Base-by-base conservation (phyloP, 2,329 filamentous ascomycete genomes). In the Tolypocladium nubicola region DNA sequence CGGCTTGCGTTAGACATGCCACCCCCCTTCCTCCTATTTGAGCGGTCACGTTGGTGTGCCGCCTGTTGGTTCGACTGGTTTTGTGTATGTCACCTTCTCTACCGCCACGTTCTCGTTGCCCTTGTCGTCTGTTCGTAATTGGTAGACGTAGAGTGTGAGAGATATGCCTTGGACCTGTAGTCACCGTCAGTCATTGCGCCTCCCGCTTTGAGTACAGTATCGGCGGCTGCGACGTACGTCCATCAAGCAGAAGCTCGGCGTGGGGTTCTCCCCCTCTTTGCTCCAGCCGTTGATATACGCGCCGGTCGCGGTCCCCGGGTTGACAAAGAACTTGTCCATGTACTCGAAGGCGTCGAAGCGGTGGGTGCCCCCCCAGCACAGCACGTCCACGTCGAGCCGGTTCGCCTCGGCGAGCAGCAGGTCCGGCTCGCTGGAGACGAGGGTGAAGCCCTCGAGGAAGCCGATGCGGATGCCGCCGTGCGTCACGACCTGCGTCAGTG, bases 231-330 rank as follows among this genome's bases (percentile, higher is more conserved):
- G n/a, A 87, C 90, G 77, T 73, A 97, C 92, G 81, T 97, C 93
- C 93, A 97, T 97, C 71, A 97, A 75, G 68, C 94, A 96, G 73
- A 97, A 97, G 70, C 91, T 96, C 33, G 93, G 93, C 57, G 86
- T 86, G 30, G 88, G 88, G 57, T 93, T 88, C 68, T 89, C 84
- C n/a, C 75, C 77, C 45, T 80, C 81, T 55, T 75, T 74, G 23
- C 75, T 75, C 79, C 81, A 85, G 23, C 80, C 79, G 1, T 79
- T 80, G 26, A 80, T 75, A 61, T 83, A 83, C 3, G 84, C 84
- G 11, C 84, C 84, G 6, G 84, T 87, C 30, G 83, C 84, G 66
- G 80, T 86, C 4, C 84, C 84, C 2, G 84, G 84, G 66, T 87
- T 87, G 63, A 87, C 82, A 63, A 87, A 87, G 74, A 87, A 87